Conservation (phyloP, 202 grass and related monocot species). For the Zizania palustris region DNA sequence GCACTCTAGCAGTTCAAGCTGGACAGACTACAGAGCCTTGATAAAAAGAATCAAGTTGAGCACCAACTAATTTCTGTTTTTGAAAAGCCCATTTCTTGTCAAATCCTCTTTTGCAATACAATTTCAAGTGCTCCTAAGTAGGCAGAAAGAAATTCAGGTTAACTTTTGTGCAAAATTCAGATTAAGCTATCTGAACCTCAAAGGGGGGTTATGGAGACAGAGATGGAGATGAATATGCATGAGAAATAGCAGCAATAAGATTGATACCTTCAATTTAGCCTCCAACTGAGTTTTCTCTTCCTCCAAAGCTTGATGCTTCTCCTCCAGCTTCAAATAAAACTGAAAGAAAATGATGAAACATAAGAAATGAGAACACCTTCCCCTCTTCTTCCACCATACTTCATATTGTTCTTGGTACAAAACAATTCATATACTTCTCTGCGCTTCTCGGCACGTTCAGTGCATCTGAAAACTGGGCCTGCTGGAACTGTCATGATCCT, state of each 20-base stretch:
- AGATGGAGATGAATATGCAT: slow-evolving; percentile 4
- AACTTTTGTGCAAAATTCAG: neutral
- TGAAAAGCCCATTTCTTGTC: neutral
- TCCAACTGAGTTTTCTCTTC: slow-evolving; percentile 81
- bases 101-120: neutral
- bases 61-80: neutral
- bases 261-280: slow-evolving; percentile 72
- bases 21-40: neutral
- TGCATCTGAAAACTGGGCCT: slow-evolving; percentile 81
- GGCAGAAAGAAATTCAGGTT: neutral
- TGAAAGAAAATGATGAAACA: slow-evolving; percentile 33
- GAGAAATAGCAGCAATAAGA: slow-evolving; percentile 11
- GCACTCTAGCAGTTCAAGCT: neutral
- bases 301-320: slow-evolving; percentile 87
- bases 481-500: slow-evolving; percentile 59
- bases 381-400: neutral
- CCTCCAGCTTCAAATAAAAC: slow-evolving; percentile 89
- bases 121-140: neutral
- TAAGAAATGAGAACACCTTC: neutral
- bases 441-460: slow-evolving; percentile 86
- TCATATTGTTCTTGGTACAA: slow-evolving; percentile 1
- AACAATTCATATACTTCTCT: slow-evolving; percentile 67
- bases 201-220: neutral
- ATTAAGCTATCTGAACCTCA: neutral
- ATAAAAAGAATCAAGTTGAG: neutral